Percentiles rank a stretch among this genome's conserved stretches.
Evolutionary conservation across 139 green algal species (phyloP).

Genomic region (Penium margaritaceum): DNA sequence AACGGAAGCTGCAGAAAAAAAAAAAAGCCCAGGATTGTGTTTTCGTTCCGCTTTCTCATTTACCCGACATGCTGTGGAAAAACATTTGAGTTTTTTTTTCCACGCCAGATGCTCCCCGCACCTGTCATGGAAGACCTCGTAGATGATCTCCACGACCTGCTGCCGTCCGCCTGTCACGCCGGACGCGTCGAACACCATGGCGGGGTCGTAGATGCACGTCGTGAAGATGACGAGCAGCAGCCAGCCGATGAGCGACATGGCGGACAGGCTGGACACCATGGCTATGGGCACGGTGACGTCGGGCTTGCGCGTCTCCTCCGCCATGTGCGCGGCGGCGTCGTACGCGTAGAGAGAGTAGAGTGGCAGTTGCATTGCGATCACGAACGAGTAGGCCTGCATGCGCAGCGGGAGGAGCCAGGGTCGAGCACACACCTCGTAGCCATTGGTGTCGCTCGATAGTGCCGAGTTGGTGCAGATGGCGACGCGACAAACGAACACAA

Average conservation of each 20-base stretch:
- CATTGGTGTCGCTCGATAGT: no score
- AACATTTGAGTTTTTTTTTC: no score
- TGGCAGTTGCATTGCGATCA: constrained; percentile 8
- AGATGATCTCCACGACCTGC: constrained; percentile 15
- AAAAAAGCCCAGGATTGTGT: no score
- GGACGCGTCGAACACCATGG: background rate
- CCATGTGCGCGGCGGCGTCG: constrained; percentile 21
- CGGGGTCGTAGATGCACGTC: background rate
- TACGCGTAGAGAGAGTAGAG: constrained; percentile 23
- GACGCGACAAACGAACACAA: no score
- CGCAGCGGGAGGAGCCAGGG: background rate
- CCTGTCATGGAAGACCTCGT: constrained; percentile 17
- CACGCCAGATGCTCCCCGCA: no score
- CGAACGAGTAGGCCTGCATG: constrained; percentile 13
- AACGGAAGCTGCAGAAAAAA: no score
- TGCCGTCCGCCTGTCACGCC: constrained; percentile 5
- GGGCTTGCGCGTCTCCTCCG: constrained; percentile 12
- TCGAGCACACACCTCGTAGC: no score
- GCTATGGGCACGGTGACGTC: constrained; percentile 14
- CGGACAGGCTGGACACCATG: constrained; percentile 6
- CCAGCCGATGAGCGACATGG: constrained; percentile 6
- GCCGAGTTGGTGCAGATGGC: no score
- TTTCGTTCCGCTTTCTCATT: no score
- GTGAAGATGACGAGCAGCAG: constrained; percentile 8
- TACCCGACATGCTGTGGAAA: no score